These are phyloP conservation scores for Candolleomyces aberdarensis DNA, from an alignment of 768 basidiomycete genomes.

Conservation along the genomic window DNA sequence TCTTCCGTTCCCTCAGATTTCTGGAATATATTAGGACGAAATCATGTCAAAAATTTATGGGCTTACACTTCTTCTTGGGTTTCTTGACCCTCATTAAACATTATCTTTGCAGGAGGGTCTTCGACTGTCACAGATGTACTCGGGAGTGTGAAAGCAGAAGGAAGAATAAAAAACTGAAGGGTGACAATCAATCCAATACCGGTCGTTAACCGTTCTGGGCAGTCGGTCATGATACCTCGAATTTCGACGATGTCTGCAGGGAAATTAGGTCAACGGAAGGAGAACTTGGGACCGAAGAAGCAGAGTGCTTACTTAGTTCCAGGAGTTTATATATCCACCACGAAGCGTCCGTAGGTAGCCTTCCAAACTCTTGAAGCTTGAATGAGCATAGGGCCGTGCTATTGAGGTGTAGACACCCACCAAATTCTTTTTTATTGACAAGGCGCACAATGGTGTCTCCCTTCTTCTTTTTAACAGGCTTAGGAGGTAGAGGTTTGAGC, in stretches of 20 bases:
- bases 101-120: slow-evolving; percentile 27
- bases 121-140: slow-evolving; percentile 28
- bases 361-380: slow-evolving; percentile 60
- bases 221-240: slow-evolving; percentile 72
- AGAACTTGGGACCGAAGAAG: neutral
- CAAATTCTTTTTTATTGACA: slow-evolving; percentile 61
- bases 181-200: slow-evolving; percentile 79
- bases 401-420: slow-evolving; percentile 32
- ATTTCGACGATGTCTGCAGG: slow-evolving; percentile 61
- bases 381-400: neutral
- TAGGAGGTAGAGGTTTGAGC: slow-evolving; percentile 55
- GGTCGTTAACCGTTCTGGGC: slow-evolving; percentile 64
- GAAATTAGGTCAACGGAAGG: neutral
- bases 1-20: slow-evolving; percentile 75
- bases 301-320: slow-evolving; percentile 52
- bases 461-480: slow-evolving; percentile 51
- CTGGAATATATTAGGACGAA: slow-evolving; percentile 17
- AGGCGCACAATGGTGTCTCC: slow-evolving; percentile 64
- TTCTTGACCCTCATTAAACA: slow-evolving; percentile 78
- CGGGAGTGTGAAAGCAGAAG: slow-evolving; percentile 61
- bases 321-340: slow-evolving; percentile 73
- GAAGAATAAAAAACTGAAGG: slow-evolving; percentile 65
- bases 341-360: slow-evolving; percentile 66
- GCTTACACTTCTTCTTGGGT: slow-evolving; percentile 67
- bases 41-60: neutral